A percentile compares a stretch with the other conserved stretches of the same genome.
phyloP scores from a whole-genome alignment of 768 basidiomycete species.

The Gloeostereum incarnatum region DNA sequence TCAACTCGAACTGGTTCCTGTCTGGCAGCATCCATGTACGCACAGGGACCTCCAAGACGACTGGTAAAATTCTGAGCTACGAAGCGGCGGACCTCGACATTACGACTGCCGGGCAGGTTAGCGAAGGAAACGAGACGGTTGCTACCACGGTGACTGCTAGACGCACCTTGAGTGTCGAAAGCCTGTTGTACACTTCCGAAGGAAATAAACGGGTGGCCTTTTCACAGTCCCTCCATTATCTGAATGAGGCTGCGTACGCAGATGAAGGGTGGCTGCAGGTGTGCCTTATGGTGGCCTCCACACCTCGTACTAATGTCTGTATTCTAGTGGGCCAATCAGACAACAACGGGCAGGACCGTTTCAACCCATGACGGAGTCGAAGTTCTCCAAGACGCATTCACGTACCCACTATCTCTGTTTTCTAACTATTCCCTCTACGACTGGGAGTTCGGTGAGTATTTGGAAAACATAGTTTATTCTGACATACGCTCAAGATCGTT shows the following conservation, averaged over 20 bases:
- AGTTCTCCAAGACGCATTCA: conserved; percentile 38
- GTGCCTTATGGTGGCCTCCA: not conserved
- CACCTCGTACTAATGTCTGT: not conserved
- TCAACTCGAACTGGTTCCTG: conserved; percentile 57
- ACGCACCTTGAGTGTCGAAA: conserved; percentile 37
- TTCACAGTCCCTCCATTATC: conserved; percentile 36
- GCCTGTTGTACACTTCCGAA: conserved; percentile 40
- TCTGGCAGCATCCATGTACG: conserved; percentile 47
- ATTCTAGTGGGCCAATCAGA: conserved; percentile 38
- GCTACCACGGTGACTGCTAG: conserved; percentile 41
- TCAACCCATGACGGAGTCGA: conserved; percentile 40
- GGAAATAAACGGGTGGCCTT: conserved; percentile 34
- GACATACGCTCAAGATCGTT: not conserved
- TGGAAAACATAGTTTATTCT: not conserved
- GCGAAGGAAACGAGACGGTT: conserved; percentile 29
- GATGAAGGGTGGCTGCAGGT: conserved; percentile 28
- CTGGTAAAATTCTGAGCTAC: conserved; percentile 41
- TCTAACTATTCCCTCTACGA: conserved; percentile 21
- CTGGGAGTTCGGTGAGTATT: conserved; percentile 16
- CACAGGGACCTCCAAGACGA: conserved; percentile 38
- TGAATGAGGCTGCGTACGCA: conserved; percentile 42
- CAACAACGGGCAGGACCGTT: conserved; percentile 32
- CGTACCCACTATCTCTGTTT: conserved; percentile 34
- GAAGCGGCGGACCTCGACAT: conserved; percentile 31
- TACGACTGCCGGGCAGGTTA: conserved; percentile 28